A percentile compares a stretch with the other conserved stretches of the same genome.
Evolutionary conservation across 108 stramenopile species (phyloP).

Genomic region (Cyclotella sp.): DNA sequence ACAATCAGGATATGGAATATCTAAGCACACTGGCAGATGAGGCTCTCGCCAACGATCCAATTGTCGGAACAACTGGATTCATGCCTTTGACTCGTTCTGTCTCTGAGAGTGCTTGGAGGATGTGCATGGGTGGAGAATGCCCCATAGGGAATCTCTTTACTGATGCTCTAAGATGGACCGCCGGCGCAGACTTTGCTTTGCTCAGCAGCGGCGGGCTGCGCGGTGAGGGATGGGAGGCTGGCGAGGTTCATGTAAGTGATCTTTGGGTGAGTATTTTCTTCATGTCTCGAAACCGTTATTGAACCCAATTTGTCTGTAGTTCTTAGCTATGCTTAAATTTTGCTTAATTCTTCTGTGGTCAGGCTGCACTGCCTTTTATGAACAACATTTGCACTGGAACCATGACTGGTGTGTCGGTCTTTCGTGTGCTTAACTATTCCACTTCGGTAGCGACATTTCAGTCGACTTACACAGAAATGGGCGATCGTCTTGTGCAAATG

Average conservation of each 20-base stretch:
- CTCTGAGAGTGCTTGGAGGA: conserved; percentile 19
- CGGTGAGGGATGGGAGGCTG: conserved; percentile 61
- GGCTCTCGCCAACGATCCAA: conserved; percentile 52
- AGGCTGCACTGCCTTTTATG: conserved; percentile 44
- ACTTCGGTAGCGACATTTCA: conserved; percentile 53
- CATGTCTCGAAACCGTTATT: no score
- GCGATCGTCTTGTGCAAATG: conserved; percentile 56
- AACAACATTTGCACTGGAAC: conserved; percentile 54
- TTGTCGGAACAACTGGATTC: conserved; percentile 36
- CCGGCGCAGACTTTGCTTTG: conserved; percentile 54
- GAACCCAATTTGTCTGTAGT: no score
- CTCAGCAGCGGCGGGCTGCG: conserved; percentile 42
- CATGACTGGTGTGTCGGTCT: conserved; percentile 52
- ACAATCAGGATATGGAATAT: conserved; percentile 16
- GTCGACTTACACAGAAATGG: conserved; percentile 27
- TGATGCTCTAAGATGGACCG: conserved; percentile 61
- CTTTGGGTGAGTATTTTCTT: conserved; percentile 50
- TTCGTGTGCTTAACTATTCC: conserved; percentile 56
- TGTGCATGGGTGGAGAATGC: conserved; percentile 59
- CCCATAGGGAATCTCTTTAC: conserved; percentile 58
- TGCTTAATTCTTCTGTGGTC: no score
- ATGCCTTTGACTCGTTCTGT: conserved; percentile 49
- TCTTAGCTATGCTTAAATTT: no score
- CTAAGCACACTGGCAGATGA: conserved; percentile 44
- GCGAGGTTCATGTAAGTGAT: conserved; percentile 52